phyloP scores from a whole-genome alignment of 345 rosid species.

The Eucalyptus sp. region DNA sequence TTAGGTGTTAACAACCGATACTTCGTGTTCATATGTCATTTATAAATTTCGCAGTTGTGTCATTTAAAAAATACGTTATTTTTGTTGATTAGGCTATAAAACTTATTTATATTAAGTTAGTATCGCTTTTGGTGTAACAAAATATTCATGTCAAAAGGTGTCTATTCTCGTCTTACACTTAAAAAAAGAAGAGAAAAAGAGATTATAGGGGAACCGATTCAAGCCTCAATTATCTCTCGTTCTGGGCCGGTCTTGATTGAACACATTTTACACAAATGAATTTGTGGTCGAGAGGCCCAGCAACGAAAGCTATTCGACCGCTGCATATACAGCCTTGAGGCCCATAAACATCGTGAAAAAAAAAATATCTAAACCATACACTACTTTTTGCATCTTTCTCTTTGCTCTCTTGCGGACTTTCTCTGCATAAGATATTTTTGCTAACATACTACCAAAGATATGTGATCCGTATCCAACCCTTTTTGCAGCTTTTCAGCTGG shows the following conservation, averaged over 20 bases:
- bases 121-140: no score
- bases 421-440: neutral
- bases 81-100: no score
- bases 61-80: no score
- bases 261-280: neutral
- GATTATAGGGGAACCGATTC: neutral
- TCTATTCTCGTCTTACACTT: neutral
- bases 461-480: neutral
- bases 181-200: fast-evolving
- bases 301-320: neutral
- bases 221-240: no score
- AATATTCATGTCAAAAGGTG: neutral
- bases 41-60: no score
- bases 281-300: neutral
- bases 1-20: no score
- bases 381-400: neutral
- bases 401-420: neutral
- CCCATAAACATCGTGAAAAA: neutral
- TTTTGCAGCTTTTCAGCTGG: neutral
- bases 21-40: no score
- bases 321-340: neutral
- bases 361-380: neutral
- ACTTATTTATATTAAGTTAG: no score
- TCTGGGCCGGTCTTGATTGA: neutral
- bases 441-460: neutral